phyloP scores from a whole-genome alignment of 306 rosid species.

The Fagus crenata region DNA sequence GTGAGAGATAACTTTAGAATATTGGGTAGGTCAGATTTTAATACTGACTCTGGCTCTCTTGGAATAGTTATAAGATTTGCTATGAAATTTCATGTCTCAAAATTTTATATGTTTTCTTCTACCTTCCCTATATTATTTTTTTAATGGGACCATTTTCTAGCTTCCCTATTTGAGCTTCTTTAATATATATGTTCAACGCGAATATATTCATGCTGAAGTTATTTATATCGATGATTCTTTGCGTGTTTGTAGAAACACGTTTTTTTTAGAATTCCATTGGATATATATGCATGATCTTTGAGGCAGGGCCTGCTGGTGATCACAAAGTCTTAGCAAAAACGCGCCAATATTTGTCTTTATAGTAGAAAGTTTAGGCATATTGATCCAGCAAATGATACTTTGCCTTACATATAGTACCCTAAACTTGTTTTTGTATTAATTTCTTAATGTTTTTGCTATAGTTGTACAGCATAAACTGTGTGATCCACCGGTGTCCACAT shows the following conservation, averaged over 20 bases:
- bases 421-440: constrained; percentile 23
- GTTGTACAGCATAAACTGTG: constrained; percentile 32
- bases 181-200: not conserved
- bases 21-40: constrained; percentile 56
- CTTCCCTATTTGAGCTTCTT: not conserved
- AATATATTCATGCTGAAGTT: not conserved
- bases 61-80: constrained; percentile 15
- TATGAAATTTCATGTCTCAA: not conserved
- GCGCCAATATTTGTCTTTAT: constrained; percentile 19
- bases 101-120: constrained; percentile 13
- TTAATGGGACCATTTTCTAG: not conserved
- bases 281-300: constrained; percentile 12
- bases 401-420: not conserved
- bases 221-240: constrained; percentile 18
- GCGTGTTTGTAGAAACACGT: constrained; percentile 51
- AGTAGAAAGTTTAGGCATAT: not conserved
- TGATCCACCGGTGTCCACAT: constrained; percentile 47
- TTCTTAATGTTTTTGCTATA: constrained; percentile 28
- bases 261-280: constrained; percentile 25
- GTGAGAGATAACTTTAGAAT: constrained; percentile 47
- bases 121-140: not conserved
- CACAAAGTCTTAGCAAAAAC: constrained; percentile 15
- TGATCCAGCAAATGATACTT: too few relatives aligned
- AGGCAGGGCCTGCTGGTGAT: constrained; percentile 23
- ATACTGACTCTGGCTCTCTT: constrained; percentile 29